Percentiles rank a stretch among this genome's conserved stretches.
phyloP scores from a whole-genome alignment of 2,329 filamentous ascomycete species.

The Hymenoscyphus repandus region DNA sequence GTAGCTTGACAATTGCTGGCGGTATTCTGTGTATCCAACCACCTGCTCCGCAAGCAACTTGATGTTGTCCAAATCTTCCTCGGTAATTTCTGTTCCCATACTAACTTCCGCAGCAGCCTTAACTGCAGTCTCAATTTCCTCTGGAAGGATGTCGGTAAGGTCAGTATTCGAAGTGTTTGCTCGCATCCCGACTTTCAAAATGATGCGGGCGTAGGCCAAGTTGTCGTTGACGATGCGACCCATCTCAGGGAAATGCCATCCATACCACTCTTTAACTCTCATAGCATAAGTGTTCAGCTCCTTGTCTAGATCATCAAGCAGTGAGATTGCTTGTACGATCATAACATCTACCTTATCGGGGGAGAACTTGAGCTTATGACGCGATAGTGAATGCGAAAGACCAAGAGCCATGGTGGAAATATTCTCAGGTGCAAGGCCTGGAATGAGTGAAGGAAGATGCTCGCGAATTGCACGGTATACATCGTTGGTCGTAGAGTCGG shows the following conservation, averaged over 20 bases:
- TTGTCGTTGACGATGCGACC: conserved; percentile 97
- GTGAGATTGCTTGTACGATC: conserved; percentile 94
- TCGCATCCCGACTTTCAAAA: conserved; percentile 84
- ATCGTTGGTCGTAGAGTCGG: conserved; percentile 77
- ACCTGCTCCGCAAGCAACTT: conserved; percentile 89
- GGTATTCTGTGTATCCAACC: conserved; percentile 85
- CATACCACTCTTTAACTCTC: conserved; percentile 99
- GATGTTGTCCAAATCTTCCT: conserved; percentile 90
- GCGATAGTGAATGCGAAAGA: conserved; percentile 92
- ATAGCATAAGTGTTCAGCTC: conserved; percentile 98
- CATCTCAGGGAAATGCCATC: conserved; percentile 99
- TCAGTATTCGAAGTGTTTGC: conserved; percentile 71
- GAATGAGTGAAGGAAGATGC: conserved; percentile 84
- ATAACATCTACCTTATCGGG: conserved; percentile 98
- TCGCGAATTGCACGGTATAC: conserved; percentile 92
- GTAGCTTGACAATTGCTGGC: conserved; percentile 81
- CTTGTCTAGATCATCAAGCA: conserved; percentile 96
- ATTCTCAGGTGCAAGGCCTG: conserved; percentile 77
- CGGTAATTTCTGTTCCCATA: conserved; percentile 96
- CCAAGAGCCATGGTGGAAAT: conserved; percentile 92
- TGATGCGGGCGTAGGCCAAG: conserved; percentile 83
- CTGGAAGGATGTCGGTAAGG: conserved; percentile 84
- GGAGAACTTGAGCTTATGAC: conserved; percentile 98
- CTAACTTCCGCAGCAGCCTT: conserved; percentile 94
- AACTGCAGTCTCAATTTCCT: conserved; percentile 87